phyloP scores from a whole-genome alignment of 352 stramenopile genomes.

The Phytophthora nicotianae region DNA sequence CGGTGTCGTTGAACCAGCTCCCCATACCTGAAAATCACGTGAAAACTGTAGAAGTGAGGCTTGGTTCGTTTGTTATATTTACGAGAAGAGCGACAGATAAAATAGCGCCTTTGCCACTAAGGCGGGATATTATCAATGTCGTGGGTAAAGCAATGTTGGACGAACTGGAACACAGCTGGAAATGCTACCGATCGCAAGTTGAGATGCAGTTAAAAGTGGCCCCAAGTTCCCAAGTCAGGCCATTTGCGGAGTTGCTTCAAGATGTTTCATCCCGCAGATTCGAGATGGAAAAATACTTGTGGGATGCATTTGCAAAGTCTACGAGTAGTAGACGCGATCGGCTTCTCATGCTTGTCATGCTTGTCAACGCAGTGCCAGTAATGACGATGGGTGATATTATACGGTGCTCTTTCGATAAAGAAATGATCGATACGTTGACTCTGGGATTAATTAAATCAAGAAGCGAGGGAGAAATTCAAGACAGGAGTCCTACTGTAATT shows the following conservation, averaged over 20 bases:
- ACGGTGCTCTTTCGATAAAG: conserved; percentile 39
- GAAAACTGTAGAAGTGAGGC: conserved; percentile 15
- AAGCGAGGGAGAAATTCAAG: conserved; percentile 26
- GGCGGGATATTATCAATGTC: conserved; percentile 18
- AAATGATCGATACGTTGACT: conserved; percentile 34
- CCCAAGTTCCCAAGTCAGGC: not conserved
- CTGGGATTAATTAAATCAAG: conserved; percentile 35
- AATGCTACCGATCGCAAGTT: conserved; percentile 33
- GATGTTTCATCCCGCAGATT: conserved; percentile 23
- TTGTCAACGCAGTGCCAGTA: conserved; percentile 29
- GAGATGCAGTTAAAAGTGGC: conserved; percentile 10
- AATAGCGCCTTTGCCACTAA: conserved; percentile 30
- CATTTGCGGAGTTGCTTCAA: conserved; percentile 19
- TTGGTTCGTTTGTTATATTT: conserved; percentile 7
- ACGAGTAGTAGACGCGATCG: conserved; percentile 6
- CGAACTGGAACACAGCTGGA: conserved; percentile 52
- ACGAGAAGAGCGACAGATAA: not conserved
- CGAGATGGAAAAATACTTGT: conserved; percentile 28
- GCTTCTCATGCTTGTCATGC: conserved; percentile 18
- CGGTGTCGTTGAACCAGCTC: not conserved
- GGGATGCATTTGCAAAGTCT: conserved; percentile 3
- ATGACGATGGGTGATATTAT: conserved; percentile 49
- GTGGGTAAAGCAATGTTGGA: conserved; percentile 42
- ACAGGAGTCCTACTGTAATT: conserved; percentile 37
- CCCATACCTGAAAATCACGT: conserved; percentile 19